Evolutionary conservation across 2,329 filamentous ascomycete genomes (phyloP).

Genomic region (Cladorrhinum sp.): DNA sequence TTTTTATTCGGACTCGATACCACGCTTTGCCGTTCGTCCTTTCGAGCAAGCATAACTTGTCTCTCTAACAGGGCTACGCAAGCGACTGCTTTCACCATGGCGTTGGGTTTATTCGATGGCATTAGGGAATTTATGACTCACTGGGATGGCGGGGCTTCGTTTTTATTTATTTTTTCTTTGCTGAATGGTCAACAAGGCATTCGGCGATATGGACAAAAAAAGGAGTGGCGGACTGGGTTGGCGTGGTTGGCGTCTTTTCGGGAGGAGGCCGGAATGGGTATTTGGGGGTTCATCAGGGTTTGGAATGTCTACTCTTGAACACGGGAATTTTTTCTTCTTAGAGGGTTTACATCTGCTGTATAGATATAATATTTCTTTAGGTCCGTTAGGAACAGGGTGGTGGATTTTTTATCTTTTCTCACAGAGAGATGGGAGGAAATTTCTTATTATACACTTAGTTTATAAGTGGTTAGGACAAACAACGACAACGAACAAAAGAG

Average conservation of each 20-base stretch:
- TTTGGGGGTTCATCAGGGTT: neutral
- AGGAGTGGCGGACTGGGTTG: neutral
- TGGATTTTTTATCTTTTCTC: neutral
- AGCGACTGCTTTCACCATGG: neutral
- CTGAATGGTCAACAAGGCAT: constrained; percentile 8
- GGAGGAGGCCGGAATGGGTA: neutral
- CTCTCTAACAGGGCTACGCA: neutral
- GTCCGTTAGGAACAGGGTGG: neutral
- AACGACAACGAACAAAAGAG: neutral
- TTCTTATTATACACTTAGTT: neutral
- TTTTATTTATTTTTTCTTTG: constrained; percentile 6
- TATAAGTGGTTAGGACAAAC: neutral
- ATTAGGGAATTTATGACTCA: neutral
- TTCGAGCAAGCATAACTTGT: neutral
- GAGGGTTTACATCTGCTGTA: neutral
- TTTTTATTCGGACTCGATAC: constrained; percentile 3
- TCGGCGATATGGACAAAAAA: neutral
- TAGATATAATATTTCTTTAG: neutral
- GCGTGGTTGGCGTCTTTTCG: neutral
- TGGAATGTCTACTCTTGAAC: neutral
- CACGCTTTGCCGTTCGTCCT: neutral
- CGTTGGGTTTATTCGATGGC: neutral
- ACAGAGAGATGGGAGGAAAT: neutral
- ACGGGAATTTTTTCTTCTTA: neutral
- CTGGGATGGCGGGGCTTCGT: neutral